These are phyloP conservation scores for Stachybotrys chartarum DNA, from an alignment of 2,329 filamentous ascomycete species.

Conservation along the genomic window DNA sequence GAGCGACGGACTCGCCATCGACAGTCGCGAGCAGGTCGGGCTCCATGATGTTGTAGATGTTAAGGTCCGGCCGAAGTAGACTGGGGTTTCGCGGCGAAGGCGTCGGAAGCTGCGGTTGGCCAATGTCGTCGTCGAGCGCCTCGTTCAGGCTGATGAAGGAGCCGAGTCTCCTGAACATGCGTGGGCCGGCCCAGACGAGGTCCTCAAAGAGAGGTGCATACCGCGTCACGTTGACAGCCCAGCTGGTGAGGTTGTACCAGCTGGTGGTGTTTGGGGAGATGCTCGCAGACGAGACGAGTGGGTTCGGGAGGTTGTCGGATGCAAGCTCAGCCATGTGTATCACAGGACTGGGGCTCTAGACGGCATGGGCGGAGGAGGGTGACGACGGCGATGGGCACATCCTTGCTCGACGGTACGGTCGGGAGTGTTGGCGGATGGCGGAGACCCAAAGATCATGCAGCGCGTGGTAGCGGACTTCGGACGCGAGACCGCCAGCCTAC, in stretches of 20 bases:
- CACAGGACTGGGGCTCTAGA: not conserved
- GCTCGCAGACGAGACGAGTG: not conserved
- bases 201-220: conserved; percentile 61
- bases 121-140: conserved; percentile 42
- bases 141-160: conserved; percentile 56
- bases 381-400: not conserved
- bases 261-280: conserved; percentile 30
- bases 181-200: conserved; percentile 60
- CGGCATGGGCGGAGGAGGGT: not conserved
- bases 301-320: not conserved
- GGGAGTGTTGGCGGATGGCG: not conserved
- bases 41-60: conserved; percentile 22
- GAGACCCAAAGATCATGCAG: not conserved
- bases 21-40: conserved; percentile 8
- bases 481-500: no score
- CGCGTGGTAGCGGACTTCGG: not conserved
- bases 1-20: conserved; percentile 9
- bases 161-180: conserved; percentile 62
- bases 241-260: conserved; percentile 49
- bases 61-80: conserved; percentile 9
- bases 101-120: conserved; percentile 12
- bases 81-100: not conserved
- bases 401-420: not conserved
- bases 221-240: conserved; percentile 52
- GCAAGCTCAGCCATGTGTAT: not conserved